Percentiles rank a stretch among this genome's conserved stretches.
Conservation (phyloP, 2,329 filamentous ascomycete species). For the Endothia cerciana region DNA sequence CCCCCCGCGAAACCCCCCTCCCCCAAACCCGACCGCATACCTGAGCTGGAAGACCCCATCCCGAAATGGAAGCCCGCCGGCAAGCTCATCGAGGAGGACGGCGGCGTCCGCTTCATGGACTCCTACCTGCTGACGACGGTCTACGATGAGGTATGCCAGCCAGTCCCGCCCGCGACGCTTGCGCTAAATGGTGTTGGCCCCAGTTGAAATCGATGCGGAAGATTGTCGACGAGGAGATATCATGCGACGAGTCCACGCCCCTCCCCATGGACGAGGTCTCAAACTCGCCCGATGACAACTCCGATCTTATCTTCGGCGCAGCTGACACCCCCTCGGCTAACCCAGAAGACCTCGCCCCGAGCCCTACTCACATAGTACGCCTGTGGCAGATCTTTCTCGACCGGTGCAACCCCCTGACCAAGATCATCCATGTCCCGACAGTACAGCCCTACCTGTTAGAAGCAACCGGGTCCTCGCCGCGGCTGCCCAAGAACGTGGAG, state of each 20-base stretch:
- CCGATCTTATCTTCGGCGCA: conserved; percentile 54
- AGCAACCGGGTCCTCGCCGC: conserved; percentile 59
- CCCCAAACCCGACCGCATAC: conserved; percentile 29
- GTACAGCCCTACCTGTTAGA: conserved; percentile 68
- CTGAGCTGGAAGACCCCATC: conserved; percentile 38
- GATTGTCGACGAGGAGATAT: conserved; percentile 58
- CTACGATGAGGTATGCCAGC: conserved; percentile 55
- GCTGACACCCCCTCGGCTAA: conserved; percentile 40
- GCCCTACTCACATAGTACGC: conserved; percentile 66
- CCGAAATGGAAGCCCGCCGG: conserved; percentile 50
- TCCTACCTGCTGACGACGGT: conserved; percentile 58
- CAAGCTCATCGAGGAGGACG: conserved; percentile 60
- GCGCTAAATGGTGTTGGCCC: conserved; percentile 20
- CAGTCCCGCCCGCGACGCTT: conserved; percentile 9
- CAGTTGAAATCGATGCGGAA: conserved; percentile 63
- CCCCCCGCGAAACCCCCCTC: conserved; percentile 31
- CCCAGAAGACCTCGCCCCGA: conserved; percentile 62
- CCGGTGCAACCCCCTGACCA: conserved; percentile 74
- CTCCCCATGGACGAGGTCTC: conserved; percentile 21
- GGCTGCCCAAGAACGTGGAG: conserved; percentile 61
- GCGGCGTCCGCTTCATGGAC: conserved; percentile 60
- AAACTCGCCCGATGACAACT: conserved; percentile 54
- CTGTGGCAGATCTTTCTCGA: conserved; percentile 78
- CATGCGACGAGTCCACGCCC: conserved; percentile 26
- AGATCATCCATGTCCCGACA: conserved; percentile 72